Evolutionary conservation across 192 early-diverging fungal genomes (phyloP).

Genomic region (Gonapodya prolifera): DNA sequence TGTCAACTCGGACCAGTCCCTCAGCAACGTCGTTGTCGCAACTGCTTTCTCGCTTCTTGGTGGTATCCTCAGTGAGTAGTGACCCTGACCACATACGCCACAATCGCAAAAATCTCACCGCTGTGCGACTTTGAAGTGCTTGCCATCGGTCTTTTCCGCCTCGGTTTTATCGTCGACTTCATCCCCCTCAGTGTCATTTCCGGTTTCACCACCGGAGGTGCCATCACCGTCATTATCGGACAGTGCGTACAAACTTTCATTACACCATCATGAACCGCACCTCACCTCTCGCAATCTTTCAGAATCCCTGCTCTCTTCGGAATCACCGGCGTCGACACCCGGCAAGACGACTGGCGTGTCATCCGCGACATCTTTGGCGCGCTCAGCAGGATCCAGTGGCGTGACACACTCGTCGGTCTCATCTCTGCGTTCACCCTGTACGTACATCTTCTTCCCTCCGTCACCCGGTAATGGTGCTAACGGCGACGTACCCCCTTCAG

Average conservation of each 20-base stretch:
- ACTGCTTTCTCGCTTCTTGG: constrained; percentile 53
- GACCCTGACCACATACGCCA: no score
- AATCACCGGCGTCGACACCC: constrained; percentile 59
- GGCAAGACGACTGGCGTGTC: constrained; percentile 57
- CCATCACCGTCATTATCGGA: constrained; percentile 61
- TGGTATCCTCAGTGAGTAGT: constrained; percentile 60
- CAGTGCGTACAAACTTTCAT: no score
- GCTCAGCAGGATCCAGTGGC: constrained; percentile 11
- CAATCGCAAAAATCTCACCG: no score
- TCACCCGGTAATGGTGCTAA: no score
- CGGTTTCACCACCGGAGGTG: constrained; percentile 79
- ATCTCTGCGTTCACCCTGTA: neutral
- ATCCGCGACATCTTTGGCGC: constrained; percentile 48
- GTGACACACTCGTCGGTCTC: neutral
- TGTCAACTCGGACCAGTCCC: constrained; percentile 13
- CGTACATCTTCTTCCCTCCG: no score
- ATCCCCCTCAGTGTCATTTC: constrained; percentile 71
- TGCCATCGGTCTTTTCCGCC: constrained; percentile 59
- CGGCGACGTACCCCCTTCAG: no score
- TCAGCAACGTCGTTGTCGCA: constrained; percentile 31
- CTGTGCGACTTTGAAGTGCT: no score
- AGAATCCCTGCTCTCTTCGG: constrained; percentile 68
- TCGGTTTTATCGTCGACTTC: constrained; percentile 80
- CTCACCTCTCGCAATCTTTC: no score
- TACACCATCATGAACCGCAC: no score